These are phyloP conservation scores for Trametes cubensis DNA, from an alignment of 768 basidiomycete genomes.

Conservation along the genomic window DNA sequence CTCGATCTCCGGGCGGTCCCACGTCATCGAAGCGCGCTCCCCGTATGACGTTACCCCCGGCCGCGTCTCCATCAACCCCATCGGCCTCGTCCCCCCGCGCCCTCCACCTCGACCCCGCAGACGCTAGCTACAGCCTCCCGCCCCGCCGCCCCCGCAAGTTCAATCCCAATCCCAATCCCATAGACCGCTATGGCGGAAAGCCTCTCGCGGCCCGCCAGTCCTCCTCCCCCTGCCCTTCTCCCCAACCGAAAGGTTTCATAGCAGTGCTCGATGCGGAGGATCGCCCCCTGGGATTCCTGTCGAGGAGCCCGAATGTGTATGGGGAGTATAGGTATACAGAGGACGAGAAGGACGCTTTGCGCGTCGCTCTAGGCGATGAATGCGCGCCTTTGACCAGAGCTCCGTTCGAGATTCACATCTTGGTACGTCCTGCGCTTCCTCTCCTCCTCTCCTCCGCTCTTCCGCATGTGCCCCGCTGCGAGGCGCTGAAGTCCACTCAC, in stretches of 20 bases:
- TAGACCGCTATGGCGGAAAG: conserved; percentile 14
- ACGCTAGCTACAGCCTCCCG: conserved; percentile 21
- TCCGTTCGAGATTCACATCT: conserved; percentile 1
- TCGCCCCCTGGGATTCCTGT: too few relatives aligned
- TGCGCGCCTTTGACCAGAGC: too few relatives aligned
- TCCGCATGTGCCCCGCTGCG: too few relatives aligned
- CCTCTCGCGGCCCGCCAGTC: conserved; percentile 3
- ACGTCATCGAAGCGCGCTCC: too few relatives aligned
- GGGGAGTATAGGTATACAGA: too few relatives aligned
- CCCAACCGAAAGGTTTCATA: conserved; percentile 9
- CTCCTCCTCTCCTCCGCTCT: too few relatives aligned
- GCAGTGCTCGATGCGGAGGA: too few relatives aligned
- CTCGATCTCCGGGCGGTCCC: background rate
- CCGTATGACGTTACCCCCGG: too few relatives aligned
- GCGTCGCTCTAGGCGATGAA: too few relatives aligned
- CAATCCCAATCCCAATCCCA: too few relatives aligned
- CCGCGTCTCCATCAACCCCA: conserved; percentile 1
- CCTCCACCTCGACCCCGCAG: conserved; percentile 10
- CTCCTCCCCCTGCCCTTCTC: conserved; percentile 8
- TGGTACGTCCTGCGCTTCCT: background rate
- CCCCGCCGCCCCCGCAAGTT: conserved; percentile 27
- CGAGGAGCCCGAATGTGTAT: too few relatives aligned
- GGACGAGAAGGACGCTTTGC: too few relatives aligned
- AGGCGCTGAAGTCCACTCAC: background rate
- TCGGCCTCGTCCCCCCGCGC: background rate